Conservation (phyloP, 2,329 filamentous ascomycete genomes). For the Neobulgaria alba region DNA sequence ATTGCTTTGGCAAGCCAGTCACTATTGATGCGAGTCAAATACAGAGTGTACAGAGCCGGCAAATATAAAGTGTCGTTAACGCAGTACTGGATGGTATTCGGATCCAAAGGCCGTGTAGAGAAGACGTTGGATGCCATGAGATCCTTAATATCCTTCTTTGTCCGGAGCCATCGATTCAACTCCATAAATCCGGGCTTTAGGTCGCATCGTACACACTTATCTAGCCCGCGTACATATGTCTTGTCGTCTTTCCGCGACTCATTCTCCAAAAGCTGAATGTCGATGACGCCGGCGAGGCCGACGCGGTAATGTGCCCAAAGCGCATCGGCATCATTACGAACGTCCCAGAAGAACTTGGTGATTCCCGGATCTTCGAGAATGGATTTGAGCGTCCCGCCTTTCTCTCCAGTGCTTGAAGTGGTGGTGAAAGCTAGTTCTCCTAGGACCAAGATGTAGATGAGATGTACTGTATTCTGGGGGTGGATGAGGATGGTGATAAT, state of each 20-base stretch:
- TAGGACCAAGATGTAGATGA: conserved; percentile 1
- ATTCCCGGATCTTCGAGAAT: conserved; percentile 1
- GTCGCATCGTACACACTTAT: conserved; percentile 3
- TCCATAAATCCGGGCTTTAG: conserved; percentile 1
- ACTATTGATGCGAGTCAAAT: conserved; percentile 1
- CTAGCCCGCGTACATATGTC: conserved; percentile 3
- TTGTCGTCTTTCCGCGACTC: conserved; percentile 13
- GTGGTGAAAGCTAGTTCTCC: background rate
- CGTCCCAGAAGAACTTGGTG: background rate
- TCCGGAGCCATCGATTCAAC: conserved; percentile 1
- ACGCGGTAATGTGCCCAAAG: conserved; percentile 12
- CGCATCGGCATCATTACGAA: background rate
- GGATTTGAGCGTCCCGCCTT: conserved; percentile 1
- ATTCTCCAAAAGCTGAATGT: conserved; percentile 28
- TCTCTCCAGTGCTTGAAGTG: too few relatives aligned
- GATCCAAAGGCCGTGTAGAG: background rate
- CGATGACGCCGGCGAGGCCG: conserved; percentile 18
- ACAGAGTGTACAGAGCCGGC: conserved; percentile 1
- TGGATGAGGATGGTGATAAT: conserved; percentile 1
- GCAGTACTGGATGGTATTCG: conserved; percentile 2
- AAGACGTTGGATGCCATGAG: conserved; percentile 1
- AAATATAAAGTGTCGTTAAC: conserved; percentile 1
- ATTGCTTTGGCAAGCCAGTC: conserved; percentile 1
- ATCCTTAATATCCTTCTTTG: background rate
- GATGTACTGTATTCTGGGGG: background rate